A percentile compares a stretch with the other conserved stretches of the same genome.
Evolutionary conservation across 202 grass and related monocot species (phyloP).

Genomic region (Eragrostis tef): DNA sequence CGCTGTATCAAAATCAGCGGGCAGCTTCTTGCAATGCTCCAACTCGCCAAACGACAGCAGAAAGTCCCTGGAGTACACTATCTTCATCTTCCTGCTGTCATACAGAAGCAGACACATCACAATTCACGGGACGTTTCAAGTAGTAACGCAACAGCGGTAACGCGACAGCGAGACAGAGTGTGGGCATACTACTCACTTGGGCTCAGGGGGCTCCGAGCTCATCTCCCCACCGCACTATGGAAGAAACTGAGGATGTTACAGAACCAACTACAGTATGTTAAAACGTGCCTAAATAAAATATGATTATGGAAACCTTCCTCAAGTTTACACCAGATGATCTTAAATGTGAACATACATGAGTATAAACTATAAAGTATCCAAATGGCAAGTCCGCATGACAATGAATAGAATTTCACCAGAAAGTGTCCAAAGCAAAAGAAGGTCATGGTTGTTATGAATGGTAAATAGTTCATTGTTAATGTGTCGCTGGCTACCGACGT

Average conservation of each 20-base stretch:
- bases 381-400: not conserved
- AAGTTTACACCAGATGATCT: not conserved
- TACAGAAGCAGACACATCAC: not conserved
- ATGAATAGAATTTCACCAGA: constrained; percentile 25
- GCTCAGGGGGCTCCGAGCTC: constrained; percentile 40
- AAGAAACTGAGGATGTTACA: not conserved
- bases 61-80: constrained; percentile 76
- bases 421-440: constrained; percentile 7
- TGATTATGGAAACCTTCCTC: not conserved
- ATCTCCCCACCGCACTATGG: not conserved
- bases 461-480: not conserved
- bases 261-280: not conserved
- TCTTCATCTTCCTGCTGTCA: constrained; percentile 50
- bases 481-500: not conserved
- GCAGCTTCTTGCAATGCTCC: constrained; percentile 76
- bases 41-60: constrained; percentile 66
- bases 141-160: not conserved
- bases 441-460: no score
- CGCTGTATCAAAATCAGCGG: constrained; percentile 58
- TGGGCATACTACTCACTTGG: constrained; percentile 28
- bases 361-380: constrained; percentile 33
- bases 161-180: not conserved
- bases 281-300: constrained; percentile 10
- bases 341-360: no score
- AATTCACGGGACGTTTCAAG: not conserved